Evolutionary conservation across 768 basidiomycete genomes (phyloP).

Genomic region (Megacollybia marginata): DNA sequence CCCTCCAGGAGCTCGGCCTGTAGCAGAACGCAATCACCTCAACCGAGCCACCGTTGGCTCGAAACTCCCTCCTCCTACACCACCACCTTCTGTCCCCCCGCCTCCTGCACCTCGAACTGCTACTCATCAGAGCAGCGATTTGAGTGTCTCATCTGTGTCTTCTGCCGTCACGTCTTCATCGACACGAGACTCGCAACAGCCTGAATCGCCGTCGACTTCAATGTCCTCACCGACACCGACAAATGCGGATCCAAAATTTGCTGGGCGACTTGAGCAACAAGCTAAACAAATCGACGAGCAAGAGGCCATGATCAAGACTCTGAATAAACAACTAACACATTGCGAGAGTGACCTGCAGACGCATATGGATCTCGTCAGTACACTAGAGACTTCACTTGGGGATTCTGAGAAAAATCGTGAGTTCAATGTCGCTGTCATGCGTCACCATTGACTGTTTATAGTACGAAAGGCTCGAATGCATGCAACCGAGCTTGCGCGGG

Average conservation of each 20-base stretch:
- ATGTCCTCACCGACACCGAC: constrained; percentile 32
- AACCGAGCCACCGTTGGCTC: constrained; percentile 54
- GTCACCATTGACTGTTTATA: constrained; percentile 21
- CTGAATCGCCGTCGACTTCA: constrained; percentile 64
- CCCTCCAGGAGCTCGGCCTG: constrained; percentile 45
- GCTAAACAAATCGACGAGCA: constrained; percentile 74
- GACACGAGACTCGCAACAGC: constrained; percentile 58
- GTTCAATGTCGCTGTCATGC: constrained; percentile 22
- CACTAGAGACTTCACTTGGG: constrained; percentile 77
- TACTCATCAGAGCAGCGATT: constrained; percentile 34
- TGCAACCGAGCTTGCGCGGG: constrained; percentile 80
- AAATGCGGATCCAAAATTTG: constrained; percentile 47
- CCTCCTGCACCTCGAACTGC: constrained; percentile 62
- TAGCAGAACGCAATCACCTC: constrained; percentile 47
- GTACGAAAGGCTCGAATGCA: constrained; percentile 94
- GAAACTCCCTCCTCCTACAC: constrained; percentile 83
- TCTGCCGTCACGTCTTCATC: constrained; percentile 47
- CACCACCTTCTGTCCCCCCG: constrained; percentile 82
- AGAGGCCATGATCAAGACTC: constrained; percentile 85
- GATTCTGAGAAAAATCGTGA: constrained; percentile 91
- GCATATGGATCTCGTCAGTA: constrained; percentile 84
- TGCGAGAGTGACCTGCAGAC: constrained; percentile 88
- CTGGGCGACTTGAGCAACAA: constrained; percentile 62
- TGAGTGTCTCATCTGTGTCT: constrained; percentile 55
- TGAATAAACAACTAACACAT: constrained; percentile 91